These are phyloP conservation scores for Gaeumannomyces sp. DNA, from an alignment of 2,329 filamentous ascomycete species.

Conservation along the genomic window DNA sequence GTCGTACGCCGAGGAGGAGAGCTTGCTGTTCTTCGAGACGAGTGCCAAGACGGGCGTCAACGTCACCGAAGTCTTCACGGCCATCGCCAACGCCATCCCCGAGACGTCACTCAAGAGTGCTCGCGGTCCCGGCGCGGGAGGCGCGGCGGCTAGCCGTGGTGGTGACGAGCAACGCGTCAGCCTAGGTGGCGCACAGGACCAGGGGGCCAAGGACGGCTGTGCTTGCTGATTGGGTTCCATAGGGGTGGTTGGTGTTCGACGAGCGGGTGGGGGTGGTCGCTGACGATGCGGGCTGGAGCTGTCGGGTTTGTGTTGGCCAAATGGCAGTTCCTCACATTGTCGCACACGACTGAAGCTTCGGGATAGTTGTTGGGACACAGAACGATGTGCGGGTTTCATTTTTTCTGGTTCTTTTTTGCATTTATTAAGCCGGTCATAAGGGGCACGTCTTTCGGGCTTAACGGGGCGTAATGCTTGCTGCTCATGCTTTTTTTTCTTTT, in stretches of 20 bases:
- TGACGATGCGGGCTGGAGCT: too few species aligned
- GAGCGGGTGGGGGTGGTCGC: too few species aligned
- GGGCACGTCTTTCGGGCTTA: conserved; percentile 4
- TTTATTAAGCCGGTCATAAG: conserved; percentile 2
- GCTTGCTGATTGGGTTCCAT: conserved; percentile 57
- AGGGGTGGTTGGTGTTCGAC: too few species aligned
- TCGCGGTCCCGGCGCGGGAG: conserved; percentile 57
- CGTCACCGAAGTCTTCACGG: conserved; percentile 93
- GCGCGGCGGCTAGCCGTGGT: conserved; percentile 51
- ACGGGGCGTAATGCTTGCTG: neutral
- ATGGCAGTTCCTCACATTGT: too few species aligned
- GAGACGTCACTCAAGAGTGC: conserved; percentile 92
- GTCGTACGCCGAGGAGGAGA: conserved; percentile 90
- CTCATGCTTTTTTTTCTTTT: too few species aligned
- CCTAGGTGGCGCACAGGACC: conserved; percentile 65
- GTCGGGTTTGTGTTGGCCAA: too few species aligned
- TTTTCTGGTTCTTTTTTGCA: neutral
- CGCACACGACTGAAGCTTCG: neutral
- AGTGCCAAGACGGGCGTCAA: conserved; percentile 95
- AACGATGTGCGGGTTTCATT: neutral
- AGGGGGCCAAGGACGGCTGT: conserved; percentile 81
- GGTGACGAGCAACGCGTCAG: conserved; percentile 74
- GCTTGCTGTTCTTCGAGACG: conserved; percentile 93
- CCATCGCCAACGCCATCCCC: conserved; percentile 95
- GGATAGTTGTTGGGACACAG: neutral